These are phyloP conservation scores for Penicillium fuscoglaucum DNA, from an alignment of 2,329 filamentous ascomycete species.

Conservation along the genomic window DNA sequence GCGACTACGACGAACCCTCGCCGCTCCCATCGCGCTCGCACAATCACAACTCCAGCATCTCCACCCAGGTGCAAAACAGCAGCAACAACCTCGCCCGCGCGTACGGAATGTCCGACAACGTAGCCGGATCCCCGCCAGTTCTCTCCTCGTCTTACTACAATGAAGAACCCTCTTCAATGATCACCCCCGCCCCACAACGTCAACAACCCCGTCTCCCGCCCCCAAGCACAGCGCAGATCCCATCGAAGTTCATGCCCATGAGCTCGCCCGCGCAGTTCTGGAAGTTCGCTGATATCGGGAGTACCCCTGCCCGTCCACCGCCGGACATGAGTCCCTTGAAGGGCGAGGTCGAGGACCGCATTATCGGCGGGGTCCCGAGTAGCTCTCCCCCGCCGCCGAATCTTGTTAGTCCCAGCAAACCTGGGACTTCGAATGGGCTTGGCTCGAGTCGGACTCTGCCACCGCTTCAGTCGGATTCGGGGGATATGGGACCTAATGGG, in stretches of 20 bases:
- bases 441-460: slow-evolving; percentile 32
- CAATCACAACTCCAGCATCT: slow-evolving; percentile 25
- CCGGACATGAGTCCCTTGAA: slow-evolving; percentile 52
- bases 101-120: slow-evolving; percentile 44
- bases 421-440: slow-evolving; percentile 36
- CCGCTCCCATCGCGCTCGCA: slow-evolving; percentile 41
- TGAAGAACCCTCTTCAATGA: slow-evolving; percentile 48
- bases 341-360: slow-evolving; percentile 39
- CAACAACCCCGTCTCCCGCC: slow-evolving; percentile 51
- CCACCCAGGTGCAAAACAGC: slow-evolving; percentile 23
- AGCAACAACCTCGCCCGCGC: slow-evolving; percentile 33
- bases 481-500: slow-evolving; percentile 19
- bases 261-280: slow-evolving; percentile 54
- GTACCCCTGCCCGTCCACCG: slow-evolving; percentile 45
- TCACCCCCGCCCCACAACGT: slow-evolving; percentile 51
- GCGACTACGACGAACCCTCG: slow-evolving; percentile 46
- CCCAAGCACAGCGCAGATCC: slow-evolving; percentile 51
- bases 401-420: slow-evolving; percentile 47
- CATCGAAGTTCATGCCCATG: slow-evolving; percentile 54
- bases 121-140: slow-evolving; percentile 46
- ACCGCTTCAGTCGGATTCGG: slow-evolving; percentile 36
- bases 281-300: slow-evolving; percentile 50
- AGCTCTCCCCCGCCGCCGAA: slow-evolving; percentile 52
- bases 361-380: slow-evolving; percentile 44
- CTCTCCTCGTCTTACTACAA: slow-evolving; percentile 52